Evolutionary conservation across 2,329 filamentous ascomycete species (phyloP), one percentile per base, ranked within the genome.

Genomic region (Davidsoniella virescens): DNA sequence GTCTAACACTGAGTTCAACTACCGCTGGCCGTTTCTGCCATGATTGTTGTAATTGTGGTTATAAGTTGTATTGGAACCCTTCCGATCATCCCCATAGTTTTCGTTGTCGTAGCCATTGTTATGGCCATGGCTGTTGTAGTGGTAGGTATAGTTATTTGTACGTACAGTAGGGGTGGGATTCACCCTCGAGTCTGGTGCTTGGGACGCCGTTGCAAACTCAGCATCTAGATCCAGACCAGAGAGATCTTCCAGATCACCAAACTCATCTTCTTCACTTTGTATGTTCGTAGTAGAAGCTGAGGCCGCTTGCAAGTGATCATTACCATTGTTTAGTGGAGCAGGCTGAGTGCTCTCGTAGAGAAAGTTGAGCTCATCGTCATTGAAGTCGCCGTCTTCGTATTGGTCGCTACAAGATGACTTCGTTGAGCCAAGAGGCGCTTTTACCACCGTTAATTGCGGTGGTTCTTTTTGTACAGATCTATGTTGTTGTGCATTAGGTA

Each of bases 381-480:
- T 76, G 52, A 78, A 70, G 36, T 78, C 75, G 41, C 73, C 71
- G 52, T 74, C 73, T 3, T 68, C 72, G 51, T 75, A 78, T 52
- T 77, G 73, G 1, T 71, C 73, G 4, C 57, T 44, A n/a, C 16
- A 29, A 43, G 17, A 33, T 33, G 44, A n/a, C 44, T 46, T 36
- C 6, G 14, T n/a, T 17, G 29, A 17, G 26, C 44, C 29, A 33
- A 26, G 29, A 29, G 44, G 44, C 23, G 16, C 29, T 16, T n/a
- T 18, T 18, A 25, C 14, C 10, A 20, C 17, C 12, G 18, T 14
- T 17, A 7, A 12, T 16, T 37, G 48, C 14, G 25, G 38, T 26
- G 10, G 29, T 44, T 44, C 40, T 37, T 37, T 26, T 25, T 25
- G 14, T 29, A 14, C 43, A 7, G 18, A 23, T 29, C 18, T 17